Percentiles rank a stretch among this genome's conserved stretches.
phyloP scores from a whole-genome alignment of 345 rosid genomes.

The Brassica carinata region DNA sequence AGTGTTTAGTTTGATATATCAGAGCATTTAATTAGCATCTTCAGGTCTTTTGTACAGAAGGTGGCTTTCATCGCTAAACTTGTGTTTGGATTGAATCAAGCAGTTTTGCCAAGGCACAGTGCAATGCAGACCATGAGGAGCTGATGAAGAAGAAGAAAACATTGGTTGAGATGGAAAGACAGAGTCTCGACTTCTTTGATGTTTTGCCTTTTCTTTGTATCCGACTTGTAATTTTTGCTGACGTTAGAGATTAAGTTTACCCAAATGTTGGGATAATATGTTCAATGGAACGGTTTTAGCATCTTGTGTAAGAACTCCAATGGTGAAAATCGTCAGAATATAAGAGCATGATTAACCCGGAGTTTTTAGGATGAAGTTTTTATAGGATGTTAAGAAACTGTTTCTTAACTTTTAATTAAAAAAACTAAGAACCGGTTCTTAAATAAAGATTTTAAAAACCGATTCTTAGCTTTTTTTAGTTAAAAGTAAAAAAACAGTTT shows the following conservation, averaged over 20 bases:
- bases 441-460: no score
- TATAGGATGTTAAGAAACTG: no score
- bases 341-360: no score
- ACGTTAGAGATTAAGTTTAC: conserved; percentile 13
- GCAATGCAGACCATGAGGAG: conserved; percentile 5
- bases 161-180: conserved; percentile 29
- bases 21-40: conserved; percentile 1
- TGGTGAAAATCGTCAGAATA: conserved; percentile 19
- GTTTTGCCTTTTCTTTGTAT: background rate
- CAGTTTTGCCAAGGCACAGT: conserved; percentile 25
- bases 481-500: no score
- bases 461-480: no score
- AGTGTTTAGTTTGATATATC: conserved; percentile 20
- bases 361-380: no score
- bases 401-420: no score
- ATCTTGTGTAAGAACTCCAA: background rate
- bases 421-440: no score
- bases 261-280: conserved; percentile 16
- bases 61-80: conserved; percentile 25
- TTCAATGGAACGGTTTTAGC: conserved; percentile 10
- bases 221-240: conserved; percentile 36
- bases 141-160: conserved; percentile 9
- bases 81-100: conserved; percentile 6
- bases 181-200: conserved; percentile 33
- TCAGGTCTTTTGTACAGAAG: conserved; percentile 26